Evolutionary conservation across 1,284 basidiomycete genomes (phyloP).

Genomic region (Testicularia cyperi): DNA sequence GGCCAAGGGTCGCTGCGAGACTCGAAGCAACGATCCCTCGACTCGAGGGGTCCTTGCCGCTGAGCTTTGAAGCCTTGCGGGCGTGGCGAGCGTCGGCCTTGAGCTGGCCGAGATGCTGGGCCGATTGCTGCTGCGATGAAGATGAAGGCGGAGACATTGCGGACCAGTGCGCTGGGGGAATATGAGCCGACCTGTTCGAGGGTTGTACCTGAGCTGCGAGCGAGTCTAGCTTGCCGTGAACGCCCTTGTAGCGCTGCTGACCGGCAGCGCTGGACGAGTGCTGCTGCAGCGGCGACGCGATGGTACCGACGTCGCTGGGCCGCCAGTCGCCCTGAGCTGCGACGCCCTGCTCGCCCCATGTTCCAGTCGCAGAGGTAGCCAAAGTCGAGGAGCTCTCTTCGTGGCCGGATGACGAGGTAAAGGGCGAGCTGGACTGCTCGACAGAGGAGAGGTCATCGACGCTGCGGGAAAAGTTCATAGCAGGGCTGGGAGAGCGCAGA

Average conservation of each 20-base stretch:
- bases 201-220: conserved; percentile 15
- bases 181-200: conserved; percentile 12
- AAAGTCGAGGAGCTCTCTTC: conserved; percentile 25
- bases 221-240: conserved; percentile 21
- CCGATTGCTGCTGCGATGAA: conserved; percentile 4
- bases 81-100: conserved; percentile 12
- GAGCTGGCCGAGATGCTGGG: too few species aligned
- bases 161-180: conserved; percentile 18
- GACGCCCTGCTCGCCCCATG: conserved; percentile 47
- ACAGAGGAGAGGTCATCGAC: conserved; percentile 45
- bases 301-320: conserved; percentile 46
- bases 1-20: conserved; percentile 18
- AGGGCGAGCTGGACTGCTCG: conserved; percentile 15
- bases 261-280: conserved; percentile 2
- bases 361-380: conserved; percentile 10
- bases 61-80: conserved; percentile 40
- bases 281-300: conserved; percentile 20
- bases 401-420: conserved; percentile 15
- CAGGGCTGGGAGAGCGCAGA: conserved; percentile 43
- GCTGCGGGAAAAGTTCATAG: conserved; percentile 46
- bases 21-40: conserved; percentile 18
- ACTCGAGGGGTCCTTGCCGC: conserved; percentile 13
- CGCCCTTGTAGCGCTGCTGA: conserved; percentile 15
- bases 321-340: conserved; percentile 24
- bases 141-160: conserved; percentile 26